These are phyloP conservation scores for Ophiostoma ulmi DNA, from an alignment of 2,329 filamentous ascomycete species.

Conservation along the genomic window DNA sequence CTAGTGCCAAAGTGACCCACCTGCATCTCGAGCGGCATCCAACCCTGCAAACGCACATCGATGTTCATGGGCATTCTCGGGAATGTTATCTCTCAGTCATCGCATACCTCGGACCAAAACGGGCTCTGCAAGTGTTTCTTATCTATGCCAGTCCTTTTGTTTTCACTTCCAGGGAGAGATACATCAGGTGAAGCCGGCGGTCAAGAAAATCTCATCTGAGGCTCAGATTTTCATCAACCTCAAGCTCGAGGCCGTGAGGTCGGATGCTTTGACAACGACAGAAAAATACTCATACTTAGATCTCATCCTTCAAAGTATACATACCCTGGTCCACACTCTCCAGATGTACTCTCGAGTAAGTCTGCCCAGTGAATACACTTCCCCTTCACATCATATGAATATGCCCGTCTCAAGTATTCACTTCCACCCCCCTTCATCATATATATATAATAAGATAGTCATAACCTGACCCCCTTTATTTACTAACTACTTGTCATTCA, in stretches of 20 bases:
- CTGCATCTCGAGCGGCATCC: background rate
- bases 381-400: background rate
- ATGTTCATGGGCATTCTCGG: background rate
- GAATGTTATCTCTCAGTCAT: background rate
- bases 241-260: background rate
- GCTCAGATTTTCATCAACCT: background rate
- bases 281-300: background rate
- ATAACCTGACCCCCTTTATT: background rate
- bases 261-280: background rate
- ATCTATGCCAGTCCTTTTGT: background rate
- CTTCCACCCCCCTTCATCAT: background rate
- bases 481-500: background rate
- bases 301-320: background rate
- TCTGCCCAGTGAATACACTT: background rate
- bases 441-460: background rate
- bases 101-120: background rate
- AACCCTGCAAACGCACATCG: background rate
- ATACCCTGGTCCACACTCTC: background rate
- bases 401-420: background rate
- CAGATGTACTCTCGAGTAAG: conserved; percentile 8
- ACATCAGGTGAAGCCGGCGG: background rate
- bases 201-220: background rate
- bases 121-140: background rate
- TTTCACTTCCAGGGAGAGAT: background rate
- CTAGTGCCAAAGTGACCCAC: background rate